phyloP scores from a whole-genome alignment of 1,284 basidiomycete species.

The Hypsizygus ulmarius region DNA sequence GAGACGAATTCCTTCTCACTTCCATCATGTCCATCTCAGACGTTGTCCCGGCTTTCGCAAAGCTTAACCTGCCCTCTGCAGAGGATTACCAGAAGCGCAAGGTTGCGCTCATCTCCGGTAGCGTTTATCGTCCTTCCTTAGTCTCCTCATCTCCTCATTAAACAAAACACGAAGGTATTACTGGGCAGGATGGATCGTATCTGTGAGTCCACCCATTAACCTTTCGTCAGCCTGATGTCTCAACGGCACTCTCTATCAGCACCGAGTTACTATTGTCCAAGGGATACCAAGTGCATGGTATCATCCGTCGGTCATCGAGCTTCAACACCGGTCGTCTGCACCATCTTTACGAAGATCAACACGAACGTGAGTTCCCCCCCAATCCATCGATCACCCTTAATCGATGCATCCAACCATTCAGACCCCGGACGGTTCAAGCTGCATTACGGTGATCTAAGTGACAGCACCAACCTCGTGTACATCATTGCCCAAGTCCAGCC shows the following conservation, averaged over 20 bases:
- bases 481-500: slow-evolving; percentile 90
- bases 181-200: slow-evolving; percentile 90
- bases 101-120: slow-evolving; percentile 86
- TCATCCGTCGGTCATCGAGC: slow-evolving; percentile 89
- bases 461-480: slow-evolving; percentile 92
- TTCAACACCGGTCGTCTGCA: slow-evolving; percentile 93
- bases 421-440: slow-evolving; percentile 80
- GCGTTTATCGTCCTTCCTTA: slow-evolving; percentile 17
- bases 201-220: slow-evolving; percentile 47
- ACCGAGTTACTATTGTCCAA: slow-evolving; percentile 83
- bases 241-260: slow-evolving; percentile 37
- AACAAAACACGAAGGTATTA: slow-evolving; percentile 62
- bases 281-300: slow-evolving; percentile 90
- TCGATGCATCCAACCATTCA: slow-evolving; percentile 26
- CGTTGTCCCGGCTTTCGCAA: slow-evolving; percentile 39
- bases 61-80: slow-evolving; percentile 60
- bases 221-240: slow-evolving; percentile 8
- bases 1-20: background rate
- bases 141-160: slow-evolving; percentile 9
- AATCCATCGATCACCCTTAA: background rate
- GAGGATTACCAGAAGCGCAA: slow-evolving; percentile 84
- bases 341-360: slow-evolving; percentile 85
- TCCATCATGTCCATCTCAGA: slow-evolving; percentile 37
- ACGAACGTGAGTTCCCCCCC: slow-evolving; percentile 60
- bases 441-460: slow-evolving; percentile 89